Evolutionary conservation across 805 yeast species (phyloP).

Genomic region (Candida sithepensis): DNA sequence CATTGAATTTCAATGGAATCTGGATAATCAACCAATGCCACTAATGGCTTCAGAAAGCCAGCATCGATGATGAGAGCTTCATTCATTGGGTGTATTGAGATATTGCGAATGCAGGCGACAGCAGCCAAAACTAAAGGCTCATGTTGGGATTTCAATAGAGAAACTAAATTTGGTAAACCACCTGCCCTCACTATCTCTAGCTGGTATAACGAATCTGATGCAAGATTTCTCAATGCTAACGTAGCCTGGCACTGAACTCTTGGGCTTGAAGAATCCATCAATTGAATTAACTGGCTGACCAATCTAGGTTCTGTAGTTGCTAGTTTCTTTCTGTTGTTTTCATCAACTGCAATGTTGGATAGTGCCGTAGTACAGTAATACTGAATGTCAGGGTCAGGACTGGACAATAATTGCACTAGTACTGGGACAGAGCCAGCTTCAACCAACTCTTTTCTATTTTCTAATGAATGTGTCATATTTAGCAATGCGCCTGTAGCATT

Average conservation of each 20-base stretch:
- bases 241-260: conserved; percentile 99
- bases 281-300: conserved; percentile 78
- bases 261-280: conserved; percentile 92
- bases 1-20: conserved; percentile 97
- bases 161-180: conserved; percentile 91
- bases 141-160: conserved; percentile 80
- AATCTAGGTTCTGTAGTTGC: conserved; percentile 91
- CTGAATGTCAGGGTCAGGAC: conserved; percentile 93
- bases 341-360: conserved; percentile 96
- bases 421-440: conserved; percentile 99
- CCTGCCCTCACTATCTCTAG: conserved; percentile 93
- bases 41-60: conserved; percentile 90
- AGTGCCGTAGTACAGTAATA: conserved; percentile 97
- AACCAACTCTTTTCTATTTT: conserved; percentile 92
- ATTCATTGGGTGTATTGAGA: conserved; percentile 93
- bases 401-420: conserved; percentile 77
- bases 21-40: conserved; percentile 72
- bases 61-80: conserved; percentile 96
- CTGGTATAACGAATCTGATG: conserved; percentile 94
- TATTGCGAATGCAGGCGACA: conserved; percentile 96
- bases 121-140: conserved; percentile 93
- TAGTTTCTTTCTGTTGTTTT: conserved; percentile 79
- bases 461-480: conserved; percentile 97
- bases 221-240: conserved; percentile 89
- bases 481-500: conserved; percentile 97